phyloP scores from a whole-genome alignment of 2,329 filamentous ascomycete genomes.

The Daldinia sp. region DNA sequence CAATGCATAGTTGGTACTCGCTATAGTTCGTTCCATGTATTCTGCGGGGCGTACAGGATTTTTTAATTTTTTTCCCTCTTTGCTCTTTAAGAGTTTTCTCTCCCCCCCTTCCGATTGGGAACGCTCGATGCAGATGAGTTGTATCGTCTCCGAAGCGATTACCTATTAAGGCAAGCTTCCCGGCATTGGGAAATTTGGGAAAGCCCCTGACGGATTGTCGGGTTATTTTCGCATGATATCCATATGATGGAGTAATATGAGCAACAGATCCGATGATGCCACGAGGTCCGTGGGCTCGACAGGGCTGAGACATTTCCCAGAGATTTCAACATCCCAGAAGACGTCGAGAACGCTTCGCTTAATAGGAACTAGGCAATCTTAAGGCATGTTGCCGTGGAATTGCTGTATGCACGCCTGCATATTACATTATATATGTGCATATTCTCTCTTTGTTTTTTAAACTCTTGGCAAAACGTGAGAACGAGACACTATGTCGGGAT shows the following conservation, averaged over 20 bases:
- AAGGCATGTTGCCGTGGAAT: background rate
- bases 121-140: slow-evolving; percentile 16
- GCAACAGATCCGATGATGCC: slow-evolving; percentile 17
- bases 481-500: slow-evolving; percentile 22
- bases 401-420: background rate
- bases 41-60: slow-evolving; percentile 10
- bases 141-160: slow-evolving; percentile 24
- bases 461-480: slow-evolving; percentile 23
- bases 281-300: slow-evolving; percentile 29
- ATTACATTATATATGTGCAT: background rate
- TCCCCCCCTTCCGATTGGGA: slow-evolving; percentile 10
- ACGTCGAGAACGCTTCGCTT: slow-evolving; percentile 18
- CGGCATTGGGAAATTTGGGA: slow-evolving; percentile 31
- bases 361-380: slow-evolving; percentile 6
- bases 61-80: slow-evolving; percentile 3
- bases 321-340: slow-evolving; percentile 14
- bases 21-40: slow-evolving; percentile 2
- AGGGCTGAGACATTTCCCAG: slow-evolving; percentile 39
- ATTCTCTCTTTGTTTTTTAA: background rate
- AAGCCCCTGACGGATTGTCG: slow-evolving; percentile 21
- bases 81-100: slow-evolving; percentile 7
- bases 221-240: slow-evolving; percentile 30
- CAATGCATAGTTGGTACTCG: slow-evolving; percentile 8
- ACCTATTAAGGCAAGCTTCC: slow-evolving; percentile 20
- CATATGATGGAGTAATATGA: slow-evolving; percentile 34